phyloP scores from a whole-genome alignment of 2,329 filamentous ascomycete genomes.

The Phialophora tarda region DNA sequence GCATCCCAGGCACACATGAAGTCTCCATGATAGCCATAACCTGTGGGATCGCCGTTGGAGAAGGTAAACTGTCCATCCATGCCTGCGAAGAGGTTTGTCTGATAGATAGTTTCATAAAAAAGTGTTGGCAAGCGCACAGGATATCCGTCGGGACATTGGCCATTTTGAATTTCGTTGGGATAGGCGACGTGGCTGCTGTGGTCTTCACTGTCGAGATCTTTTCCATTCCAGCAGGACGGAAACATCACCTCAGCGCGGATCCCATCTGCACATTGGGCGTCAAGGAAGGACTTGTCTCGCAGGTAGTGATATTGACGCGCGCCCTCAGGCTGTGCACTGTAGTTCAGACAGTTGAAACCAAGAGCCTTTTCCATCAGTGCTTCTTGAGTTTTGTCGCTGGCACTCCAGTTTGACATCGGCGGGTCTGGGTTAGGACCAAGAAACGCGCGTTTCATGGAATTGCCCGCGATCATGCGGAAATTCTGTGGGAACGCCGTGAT shows the following conservation, averaged over 20 bases:
- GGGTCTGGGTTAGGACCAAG: conserved; percentile 69
- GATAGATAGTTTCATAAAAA: conserved; percentile 86
- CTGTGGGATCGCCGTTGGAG: conserved; percentile 59
- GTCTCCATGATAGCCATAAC: conserved; percentile 60
- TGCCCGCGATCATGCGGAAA: conserved; percentile 83
- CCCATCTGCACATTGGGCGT: conserved; percentile 80
- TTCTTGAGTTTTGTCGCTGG: conserved; percentile 69
- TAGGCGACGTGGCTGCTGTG: conserved; percentile 75
- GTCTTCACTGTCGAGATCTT: conserved; percentile 60
- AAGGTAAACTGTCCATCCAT: conserved; percentile 73
- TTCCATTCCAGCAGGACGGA: conserved; percentile 86
- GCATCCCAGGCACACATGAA: conserved; percentile 52
- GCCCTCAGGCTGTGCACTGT: conserved; percentile 66
- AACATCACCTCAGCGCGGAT: conserved; percentile 85
- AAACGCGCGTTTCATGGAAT: conserved; percentile 71
- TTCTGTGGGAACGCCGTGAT: conserved; percentile 70
- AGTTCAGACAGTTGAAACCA: conserved; percentile 96
- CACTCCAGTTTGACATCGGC: conserved; percentile 73
- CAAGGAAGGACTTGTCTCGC: conserved; percentile 78
- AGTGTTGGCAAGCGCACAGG: conserved; percentile 72
- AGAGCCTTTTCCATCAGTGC: conserved; percentile 79
- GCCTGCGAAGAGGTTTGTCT: conserved; percentile 69
- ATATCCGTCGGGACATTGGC: conserved; percentile 73
- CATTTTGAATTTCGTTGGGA: conserved; percentile 75
- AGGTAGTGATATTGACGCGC: conserved; percentile 82